A percentile compares a stretch with the other conserved stretches of the same genome.
Evolutionary conservation across 129 eudicot species (phyloP).

Genomic region (Artemisia annua): DNA sequence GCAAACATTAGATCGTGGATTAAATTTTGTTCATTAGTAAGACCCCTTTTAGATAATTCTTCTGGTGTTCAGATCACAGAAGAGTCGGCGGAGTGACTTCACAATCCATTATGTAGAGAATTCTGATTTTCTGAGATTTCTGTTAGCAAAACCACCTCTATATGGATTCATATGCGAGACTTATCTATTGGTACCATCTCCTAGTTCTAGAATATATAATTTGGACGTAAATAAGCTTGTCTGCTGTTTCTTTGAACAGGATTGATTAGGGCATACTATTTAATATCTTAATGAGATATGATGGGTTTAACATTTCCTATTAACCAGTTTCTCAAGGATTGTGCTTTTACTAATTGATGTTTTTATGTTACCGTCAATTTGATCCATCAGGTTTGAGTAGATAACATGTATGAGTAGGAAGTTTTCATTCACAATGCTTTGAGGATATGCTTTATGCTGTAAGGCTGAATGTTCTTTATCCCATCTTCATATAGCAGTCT

Average conservation of each 20-base stretch:
- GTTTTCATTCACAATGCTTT: neutral
- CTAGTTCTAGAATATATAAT: neutral
- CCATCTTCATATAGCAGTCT: neutral
- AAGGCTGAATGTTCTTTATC: neutral
- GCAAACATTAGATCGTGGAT: neutral
- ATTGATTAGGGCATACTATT: neutral
- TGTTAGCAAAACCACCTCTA: too few relatives aligned
- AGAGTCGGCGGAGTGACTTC: neutral
- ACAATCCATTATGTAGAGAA: too few relatives aligned
- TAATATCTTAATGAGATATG: neutral
- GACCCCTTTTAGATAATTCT: neutral
- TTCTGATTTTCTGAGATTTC: too few relatives aligned
- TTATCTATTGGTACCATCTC: neutral
- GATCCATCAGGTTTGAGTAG: neutral
- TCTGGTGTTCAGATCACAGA: constrained; percentile 1
- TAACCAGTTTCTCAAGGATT: neutral
- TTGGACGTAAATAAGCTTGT: neutral
- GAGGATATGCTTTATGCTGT: neutral
- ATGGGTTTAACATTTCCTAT: neutral
- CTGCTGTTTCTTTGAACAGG: neutral
- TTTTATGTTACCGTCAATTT: neutral
- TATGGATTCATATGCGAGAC: neutral
- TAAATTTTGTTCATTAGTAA: neutral
- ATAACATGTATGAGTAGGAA: neutral
- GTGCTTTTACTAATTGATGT: constrained; percentile 2